These are phyloP conservation scores for Talinum fruticosum DNA, from an alignment of 148 eudicot species.

Conservation along the genomic window DNA sequence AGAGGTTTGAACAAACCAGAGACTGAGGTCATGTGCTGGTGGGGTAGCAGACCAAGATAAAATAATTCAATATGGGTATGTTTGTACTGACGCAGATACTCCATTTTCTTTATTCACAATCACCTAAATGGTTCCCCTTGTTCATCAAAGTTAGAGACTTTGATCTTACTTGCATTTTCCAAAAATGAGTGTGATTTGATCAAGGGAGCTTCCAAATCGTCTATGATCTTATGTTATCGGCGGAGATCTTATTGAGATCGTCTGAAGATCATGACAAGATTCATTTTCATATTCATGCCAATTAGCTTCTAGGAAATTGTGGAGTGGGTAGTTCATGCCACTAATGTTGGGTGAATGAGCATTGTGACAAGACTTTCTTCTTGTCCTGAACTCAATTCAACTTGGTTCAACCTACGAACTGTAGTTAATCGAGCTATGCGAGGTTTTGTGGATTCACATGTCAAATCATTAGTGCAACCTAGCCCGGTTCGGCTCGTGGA, in stretches of 20 bases:
- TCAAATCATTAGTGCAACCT: no score
- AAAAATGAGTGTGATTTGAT: slow-evolving; percentile 12
- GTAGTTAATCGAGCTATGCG: no score
- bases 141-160: slow-evolving; percentile 9
- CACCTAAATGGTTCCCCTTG: slow-evolving; percentile 2
- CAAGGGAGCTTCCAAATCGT: neutral
- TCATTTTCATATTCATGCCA: neutral
- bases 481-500: no score
- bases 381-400: neutral
- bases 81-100: slow-evolving; percentile 5
- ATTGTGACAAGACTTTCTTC: no score
- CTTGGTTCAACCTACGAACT: neutral
- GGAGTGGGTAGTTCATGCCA: neutral
- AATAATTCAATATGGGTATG: slow-evolving; percentile 37
- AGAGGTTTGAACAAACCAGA: no score
- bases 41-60: slow-evolving; percentile 33
- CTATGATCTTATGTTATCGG: neutral
- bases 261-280: neutral
- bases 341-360: neutral
- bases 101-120: neutral
- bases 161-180: slow-evolving; percentile 9
- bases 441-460: no score
- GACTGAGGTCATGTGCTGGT: slow-evolving; percentile 40
- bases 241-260: slow-evolving; percentile 6
- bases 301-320: neutral